Conservation (phyloP, 1,284 basidiomycete genomes). For the Pseudozyma sp. region DNA sequence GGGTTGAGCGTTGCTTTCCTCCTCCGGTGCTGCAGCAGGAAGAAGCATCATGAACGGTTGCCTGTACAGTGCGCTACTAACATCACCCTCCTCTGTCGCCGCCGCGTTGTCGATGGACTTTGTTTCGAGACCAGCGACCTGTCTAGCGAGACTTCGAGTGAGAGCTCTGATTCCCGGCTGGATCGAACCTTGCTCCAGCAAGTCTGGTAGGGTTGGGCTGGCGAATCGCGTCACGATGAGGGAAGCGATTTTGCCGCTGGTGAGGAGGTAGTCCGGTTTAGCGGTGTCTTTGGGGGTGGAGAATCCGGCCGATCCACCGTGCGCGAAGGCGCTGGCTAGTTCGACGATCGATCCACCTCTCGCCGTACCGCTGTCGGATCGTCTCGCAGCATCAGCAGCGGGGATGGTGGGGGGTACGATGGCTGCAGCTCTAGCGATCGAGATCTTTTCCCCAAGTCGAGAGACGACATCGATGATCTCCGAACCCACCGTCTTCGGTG, state of each 20-base stretch:
- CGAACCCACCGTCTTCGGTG: conserved; percentile 75
- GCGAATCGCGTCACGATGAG: conserved; percentile 46
- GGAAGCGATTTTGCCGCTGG: conserved; percentile 54
- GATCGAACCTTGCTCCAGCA: conserved; percentile 6
- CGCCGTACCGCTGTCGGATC: conserved; percentile 20
- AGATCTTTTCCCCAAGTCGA: conserved; percentile 90
- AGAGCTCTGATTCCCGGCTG: conserved; percentile 75
- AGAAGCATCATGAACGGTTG: conserved; percentile 84
- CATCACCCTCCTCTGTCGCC: conserved; percentile 69
- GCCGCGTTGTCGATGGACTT: conserved; percentile 71
- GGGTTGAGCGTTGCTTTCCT: conserved; percentile 74
- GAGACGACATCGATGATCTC: conserved; percentile 84
- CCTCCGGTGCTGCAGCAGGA: conserved; percentile 43
- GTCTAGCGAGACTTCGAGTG: conserved; percentile 81
- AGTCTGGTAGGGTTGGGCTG: conserved; percentile 27
- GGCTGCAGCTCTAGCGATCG: conserved; percentile 79
- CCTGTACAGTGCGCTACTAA: conserved; percentile 77
- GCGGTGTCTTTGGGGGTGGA: conserved; percentile 71
- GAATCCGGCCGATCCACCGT: conserved; percentile 73
- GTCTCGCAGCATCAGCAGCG: conserved; percentile 32
- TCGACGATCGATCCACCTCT: conserved; percentile 48
- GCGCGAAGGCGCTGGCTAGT: conserved; percentile 81
- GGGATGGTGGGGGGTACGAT: conserved; percentile 74
- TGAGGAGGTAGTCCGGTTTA: conserved; percentile 43
- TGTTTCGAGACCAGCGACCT: conserved; percentile 87